These are phyloP conservation scores for Kazachstania bromeliacearum DNA, from an alignment of 805 yeast genomes.

Conservation along the genomic window DNA sequence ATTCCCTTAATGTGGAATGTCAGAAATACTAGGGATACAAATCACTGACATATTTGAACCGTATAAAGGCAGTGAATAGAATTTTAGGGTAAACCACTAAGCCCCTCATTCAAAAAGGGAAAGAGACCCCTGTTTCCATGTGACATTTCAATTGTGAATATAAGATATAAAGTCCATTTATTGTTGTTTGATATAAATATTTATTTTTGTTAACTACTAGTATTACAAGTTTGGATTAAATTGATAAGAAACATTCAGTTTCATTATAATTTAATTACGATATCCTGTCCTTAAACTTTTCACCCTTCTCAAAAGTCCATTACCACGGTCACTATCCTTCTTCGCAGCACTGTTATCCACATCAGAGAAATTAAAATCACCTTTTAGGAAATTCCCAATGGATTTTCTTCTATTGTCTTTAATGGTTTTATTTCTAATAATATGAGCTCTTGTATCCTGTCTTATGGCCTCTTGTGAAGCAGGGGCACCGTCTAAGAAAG, in stretches of 20 bases:
- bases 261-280: neutral
- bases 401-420: constrained; percentile 11
- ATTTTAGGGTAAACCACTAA: too few species aligned
- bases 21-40: too few species aligned
- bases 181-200: too few species aligned
- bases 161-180: too few species aligned
- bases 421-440: constrained; percentile 67
- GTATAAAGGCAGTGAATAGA: too few species aligned
- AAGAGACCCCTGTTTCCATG: too few species aligned
- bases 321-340: constrained; percentile 26
- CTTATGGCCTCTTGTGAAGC: constrained; percentile 47
- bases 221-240: neutral
- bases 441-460: constrained; percentile 24
- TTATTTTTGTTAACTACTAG: too few species aligned
- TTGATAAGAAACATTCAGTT: neutral
- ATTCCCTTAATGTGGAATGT: too few species aligned
- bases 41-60: too few species aligned
- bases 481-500: constrained; percentile 93
- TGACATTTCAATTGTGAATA: too few species aligned
- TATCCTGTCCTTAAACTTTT: constrained; percentile 54
- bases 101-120: too few species aligned
- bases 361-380: constrained; percentile 19
- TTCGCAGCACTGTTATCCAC: constrained; percentile 25
- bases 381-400: constrained; percentile 16
- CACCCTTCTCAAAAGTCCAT: constrained; percentile 68